Evolutionary conservation across 257 asterid species (phyloP).

Genomic region (Knoxia roxburghii): DNA sequence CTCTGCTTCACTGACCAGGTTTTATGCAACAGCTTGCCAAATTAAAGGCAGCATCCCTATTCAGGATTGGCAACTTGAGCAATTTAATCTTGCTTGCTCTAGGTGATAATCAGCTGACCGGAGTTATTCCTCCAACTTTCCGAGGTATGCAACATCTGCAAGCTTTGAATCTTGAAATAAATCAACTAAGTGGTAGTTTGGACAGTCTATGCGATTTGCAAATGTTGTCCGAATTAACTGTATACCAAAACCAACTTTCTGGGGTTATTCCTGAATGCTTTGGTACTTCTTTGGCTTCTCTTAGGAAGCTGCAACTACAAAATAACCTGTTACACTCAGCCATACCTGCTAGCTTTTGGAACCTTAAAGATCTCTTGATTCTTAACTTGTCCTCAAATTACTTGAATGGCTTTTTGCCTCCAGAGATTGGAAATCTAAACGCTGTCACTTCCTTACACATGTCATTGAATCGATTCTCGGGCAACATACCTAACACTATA

Average conservation of each 20-base stretch:
- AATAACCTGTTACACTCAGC: constrained; percentile 2
- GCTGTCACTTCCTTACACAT: too few species aligned
- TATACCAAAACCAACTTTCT: not conserved
- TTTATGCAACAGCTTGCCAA: not conserved
- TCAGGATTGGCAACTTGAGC: constrained; percentile 15
- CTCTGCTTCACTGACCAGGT: not conserved
- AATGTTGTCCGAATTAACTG: not conserved
- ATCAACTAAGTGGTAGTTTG: not conserved
- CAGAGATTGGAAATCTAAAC: not conserved
- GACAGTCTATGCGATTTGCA: not conserved
- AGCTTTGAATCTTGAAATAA: not conserved
- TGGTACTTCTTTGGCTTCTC: constrained; percentile 6
- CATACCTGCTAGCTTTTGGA: constrained; percentile 12
- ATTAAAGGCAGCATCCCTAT: constrained; percentile 9
- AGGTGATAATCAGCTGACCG: not conserved
- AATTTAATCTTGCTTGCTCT: not conserved
- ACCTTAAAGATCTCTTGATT: constrained; percentile 1
- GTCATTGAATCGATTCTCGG: too few species aligned
- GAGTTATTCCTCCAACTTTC: constrained; percentile 1
- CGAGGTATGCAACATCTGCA: constrained; percentile 2
- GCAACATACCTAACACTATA: too few species aligned
- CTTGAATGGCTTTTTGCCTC: not conserved
- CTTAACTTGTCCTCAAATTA: not conserved
- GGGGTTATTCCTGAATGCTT: constrained; percentile 14
- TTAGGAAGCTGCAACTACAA: not conserved